Evolutionary conservation across 208 protist genomes (phyloP).

Genomic region (Endotrypanum monterogeii): DNA sequence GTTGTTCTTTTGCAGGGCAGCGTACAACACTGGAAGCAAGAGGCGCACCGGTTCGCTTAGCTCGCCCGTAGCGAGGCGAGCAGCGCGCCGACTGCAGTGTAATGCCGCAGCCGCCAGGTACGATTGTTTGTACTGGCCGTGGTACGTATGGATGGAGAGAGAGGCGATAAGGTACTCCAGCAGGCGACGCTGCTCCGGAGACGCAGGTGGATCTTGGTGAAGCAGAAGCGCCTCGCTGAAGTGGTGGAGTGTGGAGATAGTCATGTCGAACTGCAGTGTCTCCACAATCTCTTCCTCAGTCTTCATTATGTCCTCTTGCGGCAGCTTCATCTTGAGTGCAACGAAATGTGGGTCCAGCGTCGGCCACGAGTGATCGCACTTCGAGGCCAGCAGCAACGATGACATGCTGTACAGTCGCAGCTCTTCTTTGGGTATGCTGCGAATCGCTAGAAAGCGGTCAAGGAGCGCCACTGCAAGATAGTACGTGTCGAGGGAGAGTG

Average conservation of each 20-base stretch:
- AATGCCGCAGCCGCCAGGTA: slow-evolving; percentile 66
- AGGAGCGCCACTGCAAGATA: slow-evolving; percentile 76
- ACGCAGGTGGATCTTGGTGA: slow-evolving; percentile 64
- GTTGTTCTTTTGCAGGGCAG: slow-evolving; percentile 31
- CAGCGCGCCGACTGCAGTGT: slow-evolving; percentile 58
- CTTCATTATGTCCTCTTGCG: slow-evolving; percentile 44
- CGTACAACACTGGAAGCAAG: slow-evolving; percentile 44
- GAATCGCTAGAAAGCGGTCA: slow-evolving; percentile 81
- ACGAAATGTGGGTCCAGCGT: slow-evolving; percentile 78
- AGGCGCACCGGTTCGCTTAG: slow-evolving; percentile 42
- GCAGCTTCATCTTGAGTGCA: slow-evolving; percentile 92
- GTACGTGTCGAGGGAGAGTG: slow-evolving; percentile 68
- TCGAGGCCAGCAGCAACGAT: slow-evolving; percentile 95
- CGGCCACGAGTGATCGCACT: slow-evolving; percentile 98
- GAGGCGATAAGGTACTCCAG: slow-evolving; percentile 63
- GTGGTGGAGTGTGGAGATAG: slow-evolving; percentile 46
- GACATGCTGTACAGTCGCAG: slow-evolving; percentile 80
- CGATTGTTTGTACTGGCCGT: slow-evolving; percentile 52
- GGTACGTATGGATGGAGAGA: slow-evolving; percentile 58
- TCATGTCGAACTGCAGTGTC: slow-evolving; percentile 49
- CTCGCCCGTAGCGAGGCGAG: slow-evolving; percentile 34
- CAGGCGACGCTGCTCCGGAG: slow-evolving; percentile 44
- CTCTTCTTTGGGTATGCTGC: slow-evolving; percentile 45
- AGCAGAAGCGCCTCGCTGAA: slow-evolving; percentile 56
- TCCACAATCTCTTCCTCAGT: slow-evolving; percentile 54